These are phyloP conservation scores for Picochlorum costavermella DNA, from an alignment of 139 green algal genomes.

Conservation along the genomic window DNA sequence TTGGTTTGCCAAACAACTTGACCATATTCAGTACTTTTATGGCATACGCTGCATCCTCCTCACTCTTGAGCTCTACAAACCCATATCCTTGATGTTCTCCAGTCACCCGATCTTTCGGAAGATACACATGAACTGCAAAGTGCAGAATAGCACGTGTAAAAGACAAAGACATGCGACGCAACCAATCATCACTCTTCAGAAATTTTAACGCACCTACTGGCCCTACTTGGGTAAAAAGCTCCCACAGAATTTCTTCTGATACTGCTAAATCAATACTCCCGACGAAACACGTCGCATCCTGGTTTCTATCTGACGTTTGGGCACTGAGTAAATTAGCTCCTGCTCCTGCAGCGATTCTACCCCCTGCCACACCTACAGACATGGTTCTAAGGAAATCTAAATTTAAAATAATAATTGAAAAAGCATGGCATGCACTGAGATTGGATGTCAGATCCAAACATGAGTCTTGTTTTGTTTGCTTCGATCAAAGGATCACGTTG, in stretches of 20 bases:
- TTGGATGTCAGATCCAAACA: no score
- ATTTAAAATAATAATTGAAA: neutral
- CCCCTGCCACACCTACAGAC: conserved; percentile 43
- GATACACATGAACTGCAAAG: conserved; percentile 88
- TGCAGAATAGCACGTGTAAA: neutral
- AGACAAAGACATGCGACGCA: neutral
- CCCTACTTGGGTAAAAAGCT: conserved; percentile 93
- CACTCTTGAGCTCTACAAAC: conserved; percentile 90
- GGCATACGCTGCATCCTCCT: conserved; percentile 94
- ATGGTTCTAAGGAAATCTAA: neutral
- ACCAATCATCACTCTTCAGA: neutral
- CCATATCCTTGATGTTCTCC: conserved; percentile 93
- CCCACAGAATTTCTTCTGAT: conserved; percentile 95
- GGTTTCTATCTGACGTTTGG: conserved; percentile 74
- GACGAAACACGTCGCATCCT: conserved; percentile 93
- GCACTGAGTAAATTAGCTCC: conserved; percentile 89
- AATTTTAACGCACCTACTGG: conserved; percentile 65
- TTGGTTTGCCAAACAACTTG: conserved; percentile 90
- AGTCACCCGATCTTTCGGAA: conserved; percentile 96
- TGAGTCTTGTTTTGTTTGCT: neutral
- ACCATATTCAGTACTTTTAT: conserved; percentile 97
- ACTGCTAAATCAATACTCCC: conserved; percentile 89
- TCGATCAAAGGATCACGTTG: neutral
- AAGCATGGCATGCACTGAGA: neutral
- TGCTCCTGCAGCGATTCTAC: conserved; percentile 79